Percentiles rank a stretch among this genome's conserved stretches.
phyloP scores from a whole-genome alignment of 805 yeast genomes.

The Suhomyces sp. region DNA sequence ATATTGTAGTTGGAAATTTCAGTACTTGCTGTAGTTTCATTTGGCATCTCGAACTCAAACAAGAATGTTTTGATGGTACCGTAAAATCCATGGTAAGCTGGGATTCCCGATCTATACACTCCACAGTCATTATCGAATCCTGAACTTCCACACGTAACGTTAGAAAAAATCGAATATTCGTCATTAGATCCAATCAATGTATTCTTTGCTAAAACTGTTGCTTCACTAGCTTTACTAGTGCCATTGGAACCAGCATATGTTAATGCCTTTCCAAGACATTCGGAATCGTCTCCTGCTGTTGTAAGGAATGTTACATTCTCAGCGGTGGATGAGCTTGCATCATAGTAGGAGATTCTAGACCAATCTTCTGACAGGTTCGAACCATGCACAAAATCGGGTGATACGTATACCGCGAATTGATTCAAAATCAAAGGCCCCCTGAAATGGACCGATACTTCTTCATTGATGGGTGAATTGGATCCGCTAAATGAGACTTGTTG shows the following conservation, averaged over 20 bases:
- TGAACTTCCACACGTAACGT: conserved; percentile 53
- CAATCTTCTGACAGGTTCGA: conserved; percentile 44
- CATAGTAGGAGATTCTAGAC: conserved; percentile 60
- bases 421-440: conserved; percentile 68
- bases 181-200: conserved; percentile 53
- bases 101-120: conserved; percentile 69
- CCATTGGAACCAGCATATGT: conserved; percentile 64
- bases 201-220: conserved; percentile 49
- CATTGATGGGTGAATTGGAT: conserved; percentile 61
- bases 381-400: conserved; percentile 39
- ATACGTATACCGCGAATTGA: conserved; percentile 60
- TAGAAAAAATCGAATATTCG: conserved; percentile 61
- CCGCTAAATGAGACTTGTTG: conserved; percentile 50
- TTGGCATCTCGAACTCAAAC: conserved; percentile 68
- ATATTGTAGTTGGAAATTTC: conserved; percentile 47
- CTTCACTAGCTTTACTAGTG: conserved; percentile 36
- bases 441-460: conserved; percentile 71
- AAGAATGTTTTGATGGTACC: conserved; percentile 70
- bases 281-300: conserved; percentile 55
- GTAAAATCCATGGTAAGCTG: conserved; percentile 69
- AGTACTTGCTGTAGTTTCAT: conserved; percentile 39
- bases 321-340: conserved; percentile 45
- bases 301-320: conserved; percentile 68
- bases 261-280: conserved; percentile 68
- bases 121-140: conserved; percentile 64